Evolutionary conservation across 2,329 filamentous ascomycete genomes (phyloP), one percentile per base, ranked within the genome.

Genomic region (Teratosphaeriaceae sp.): DNA sequence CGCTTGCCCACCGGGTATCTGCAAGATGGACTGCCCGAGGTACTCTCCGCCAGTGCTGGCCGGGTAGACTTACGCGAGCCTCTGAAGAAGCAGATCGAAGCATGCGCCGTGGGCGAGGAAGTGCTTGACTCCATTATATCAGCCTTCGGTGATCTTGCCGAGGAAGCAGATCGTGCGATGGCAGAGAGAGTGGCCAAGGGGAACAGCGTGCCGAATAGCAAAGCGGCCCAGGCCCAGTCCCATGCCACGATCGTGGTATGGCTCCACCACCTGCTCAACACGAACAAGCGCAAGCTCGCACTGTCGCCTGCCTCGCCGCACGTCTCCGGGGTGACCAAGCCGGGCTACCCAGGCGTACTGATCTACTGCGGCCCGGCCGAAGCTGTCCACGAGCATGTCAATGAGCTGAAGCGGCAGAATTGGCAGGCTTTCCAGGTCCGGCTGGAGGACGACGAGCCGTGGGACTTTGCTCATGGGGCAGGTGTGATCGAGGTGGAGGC

Each of bases 381-480:
- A 9, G 60, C 60, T 2, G 66, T 72, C 19, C 55, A 57, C 33
- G 65, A 65, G 30, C 68, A 71, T 46, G 62, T 71, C 26, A 62
- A 61, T 27, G 59, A 58, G 16, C 53, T 72, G 15, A 71, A 70
- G 43, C 53, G 54, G 13, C 59, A 65, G 47, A 70, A 69, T 16
- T 72, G 69, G 69, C 59, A 64, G 34, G 68, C 69, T 0, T 72
- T 71, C 40, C 68, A 71, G 47, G 63, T 71, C 7, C 55, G 69
- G 5, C 57, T 65, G 26, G 67, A 71, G 34, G 57, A 53, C 16
- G 60, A 60, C 3, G 59, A 64, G 42, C 46, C 52, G 19, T 70
- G 68, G 68, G 38, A 43, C 2, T 68, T 71, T 49, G 50, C 44
- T 40, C 66, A 70, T 47, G 65, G 66, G 1, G 41, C 27, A 2